These are phyloP conservation scores for Leishmania lainsoni DNA, from an alignment of 208 protist species.

Conservation along the genomic window DNA sequence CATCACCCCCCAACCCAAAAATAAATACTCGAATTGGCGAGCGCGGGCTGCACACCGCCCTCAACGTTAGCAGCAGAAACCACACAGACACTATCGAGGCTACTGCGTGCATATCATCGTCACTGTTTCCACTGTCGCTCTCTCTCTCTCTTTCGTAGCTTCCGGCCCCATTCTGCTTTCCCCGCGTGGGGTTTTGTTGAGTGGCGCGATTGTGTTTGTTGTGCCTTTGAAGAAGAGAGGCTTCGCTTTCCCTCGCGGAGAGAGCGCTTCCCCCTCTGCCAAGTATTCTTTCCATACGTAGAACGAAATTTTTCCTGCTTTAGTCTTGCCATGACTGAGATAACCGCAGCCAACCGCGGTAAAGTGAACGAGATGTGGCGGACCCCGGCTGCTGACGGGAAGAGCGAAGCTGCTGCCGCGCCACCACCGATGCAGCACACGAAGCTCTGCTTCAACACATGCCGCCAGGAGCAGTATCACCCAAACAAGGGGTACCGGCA, in stretches of 20 bases:
- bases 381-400: not conserved
- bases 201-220: not conserved
- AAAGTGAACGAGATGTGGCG: constrained; percentile 2
- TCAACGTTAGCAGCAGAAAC: not conserved
- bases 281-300: not conserved
- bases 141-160: not conserved
- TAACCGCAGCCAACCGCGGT: constrained; percentile 9
- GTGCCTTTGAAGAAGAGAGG: not conserved
- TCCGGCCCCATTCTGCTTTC: not conserved
- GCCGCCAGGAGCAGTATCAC: constrained; percentile 87
- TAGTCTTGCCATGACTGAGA: constrained; percentile 24
- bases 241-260: not conserved
- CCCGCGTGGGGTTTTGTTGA: not conserved
- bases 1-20: not conserved
- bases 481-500: constrained; percentile 91
- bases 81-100: not conserved
- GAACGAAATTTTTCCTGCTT: not conserved
- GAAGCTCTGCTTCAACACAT: constrained; percentile 90
- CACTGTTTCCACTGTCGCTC: not conserved
- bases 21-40: not conserved
- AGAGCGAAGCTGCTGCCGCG: constrained; percentile 14
- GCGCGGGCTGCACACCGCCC: not conserved
- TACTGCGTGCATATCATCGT: not conserved
- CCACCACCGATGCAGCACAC: constrained; percentile 20
- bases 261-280: not conserved